Percentiles rank a stretch among this genome's conserved stretches.
Evolutionary conservation across 2,329 filamentous ascomycete genomes (phyloP).

Genomic region (Fusarium camptoceras): DNA sequence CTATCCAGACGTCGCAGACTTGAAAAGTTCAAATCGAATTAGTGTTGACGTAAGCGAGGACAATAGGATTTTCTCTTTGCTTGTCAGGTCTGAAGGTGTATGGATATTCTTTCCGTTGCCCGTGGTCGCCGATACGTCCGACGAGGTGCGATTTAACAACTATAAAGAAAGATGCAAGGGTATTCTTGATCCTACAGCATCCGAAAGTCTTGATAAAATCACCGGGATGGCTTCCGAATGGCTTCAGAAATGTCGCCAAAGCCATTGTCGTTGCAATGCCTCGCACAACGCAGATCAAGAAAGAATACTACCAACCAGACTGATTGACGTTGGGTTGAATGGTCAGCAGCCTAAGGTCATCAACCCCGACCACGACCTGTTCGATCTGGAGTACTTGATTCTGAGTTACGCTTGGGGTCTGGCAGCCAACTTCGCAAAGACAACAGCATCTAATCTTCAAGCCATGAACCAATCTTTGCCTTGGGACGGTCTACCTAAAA

Average conservation of each 20-base stretch:
- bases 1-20: background rate
- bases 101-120: too few species aligned
- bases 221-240: background rate
- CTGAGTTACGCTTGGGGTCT: slow-evolving; percentile 14
- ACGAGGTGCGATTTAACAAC: fast-evolving
- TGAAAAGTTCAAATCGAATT: fast-evolving
- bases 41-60: fast-evolving
- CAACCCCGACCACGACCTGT: fast-evolving
- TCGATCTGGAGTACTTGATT: background rate
- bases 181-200: fast-evolving
- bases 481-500: background rate
- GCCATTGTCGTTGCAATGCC: background rate
- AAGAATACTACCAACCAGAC: background rate
- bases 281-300: fast-evolving
- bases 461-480: background rate
- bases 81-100: too few species aligned
- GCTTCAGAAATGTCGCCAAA: background rate
- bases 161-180: background rate
- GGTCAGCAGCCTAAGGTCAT: background rate
- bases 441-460: background rate
- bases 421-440: background rate
- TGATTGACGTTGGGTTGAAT: background rate
- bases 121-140: fast-evolving
- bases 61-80: fast-evolving
- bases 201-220: background rate